A percentile compares a stretch with the other conserved stretches of the same genome.
These are phyloP conservation scores for Acer saccharum DNA, from an alignment of 345 rosid genomes.

Conservation along the genomic window DNA sequence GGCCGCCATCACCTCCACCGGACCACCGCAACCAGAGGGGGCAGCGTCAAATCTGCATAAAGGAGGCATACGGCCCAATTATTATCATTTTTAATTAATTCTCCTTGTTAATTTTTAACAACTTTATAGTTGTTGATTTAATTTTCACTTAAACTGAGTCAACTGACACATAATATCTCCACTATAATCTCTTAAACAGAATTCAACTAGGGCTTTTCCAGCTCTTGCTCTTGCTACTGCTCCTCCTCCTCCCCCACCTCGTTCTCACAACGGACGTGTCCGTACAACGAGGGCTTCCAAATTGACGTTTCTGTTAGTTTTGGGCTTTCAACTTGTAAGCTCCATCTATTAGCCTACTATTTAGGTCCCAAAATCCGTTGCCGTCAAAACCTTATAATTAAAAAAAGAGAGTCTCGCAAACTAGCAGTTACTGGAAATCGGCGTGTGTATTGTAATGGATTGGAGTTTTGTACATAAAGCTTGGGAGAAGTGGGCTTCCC, in stretches of 20 bases:
- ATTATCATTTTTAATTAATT: too few species aligned
- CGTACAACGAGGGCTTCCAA: background rate
- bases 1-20: too few species aligned
- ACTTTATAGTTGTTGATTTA: too few species aligned
- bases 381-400: too few species aligned
- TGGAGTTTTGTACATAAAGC: conserved; percentile 56
- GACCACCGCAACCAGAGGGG: background rate
- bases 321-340: background rate
- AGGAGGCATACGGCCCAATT: too few species aligned
- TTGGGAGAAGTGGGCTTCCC: conserved; percentile 82
- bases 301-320: background rate
- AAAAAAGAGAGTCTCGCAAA: too few species aligned
- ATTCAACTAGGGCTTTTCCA: background rate
- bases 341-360: background rate
- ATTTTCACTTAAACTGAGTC: too few species aligned
- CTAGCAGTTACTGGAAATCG: too few species aligned
- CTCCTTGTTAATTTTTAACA: too few species aligned
- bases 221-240: background rate
- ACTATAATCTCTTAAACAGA: background rate
- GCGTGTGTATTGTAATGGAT: conserved; percentile 43
- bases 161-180: too few species aligned
- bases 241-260: background rate
- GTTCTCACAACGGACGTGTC: background rate
- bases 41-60: background rate
- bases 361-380: too few species aligned